Base-by-base conservation (phyloP, 129 eudicot genomes). In the Solidago caesia region DNA sequence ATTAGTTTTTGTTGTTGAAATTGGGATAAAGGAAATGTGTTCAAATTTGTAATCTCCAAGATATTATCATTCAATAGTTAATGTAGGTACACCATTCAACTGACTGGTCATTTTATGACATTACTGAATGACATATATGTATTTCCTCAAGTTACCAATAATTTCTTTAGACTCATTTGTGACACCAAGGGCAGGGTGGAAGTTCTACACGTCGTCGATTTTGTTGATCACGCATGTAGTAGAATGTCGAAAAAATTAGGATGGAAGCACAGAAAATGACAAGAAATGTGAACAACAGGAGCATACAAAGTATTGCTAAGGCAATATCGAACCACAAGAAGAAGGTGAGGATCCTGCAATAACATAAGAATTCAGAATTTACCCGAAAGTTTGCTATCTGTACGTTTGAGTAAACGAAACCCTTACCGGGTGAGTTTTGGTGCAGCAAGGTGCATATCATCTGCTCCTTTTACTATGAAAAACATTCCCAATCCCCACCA, bases 291-390 rank as follows among this genome's bases (percentile, higher is more conserved):
- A 74, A 63, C 78, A 74, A 63, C 15, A 51, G 43, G 62, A 64
- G 53, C 53, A 64, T 75, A 42, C 55, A 75, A 51, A 46, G 49
- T 48, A 64, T 64, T 39, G 55, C 79, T 0, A 64, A 64, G 26
- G 71, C 12, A 9, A 64, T 64, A 51, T 64, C 79, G 16, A 75
- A 75, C 26, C 79, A 64, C 79, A 75, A 75, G 71, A 49, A 64
- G 71, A 75, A 75, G 10, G 71, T 51, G 9, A 75, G 79, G 9
- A 75, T 64, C 79, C 79, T 75, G 55, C 53, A 75, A 75, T 62
- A 56, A 15, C 47, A 0, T 6, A 41, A 55, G 5, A 15, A 2
- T 41, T 55, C 9, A 39, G 11, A 44, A 48, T 5, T 75, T 64
- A 64, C 10, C 14, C 39, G 11, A 1, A 7, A 63, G 47, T 52